These are phyloP conservation scores for Phytopythium aichiense DNA, from an alignment of 352 stramenopile species.

Conservation along the genomic window DNA sequence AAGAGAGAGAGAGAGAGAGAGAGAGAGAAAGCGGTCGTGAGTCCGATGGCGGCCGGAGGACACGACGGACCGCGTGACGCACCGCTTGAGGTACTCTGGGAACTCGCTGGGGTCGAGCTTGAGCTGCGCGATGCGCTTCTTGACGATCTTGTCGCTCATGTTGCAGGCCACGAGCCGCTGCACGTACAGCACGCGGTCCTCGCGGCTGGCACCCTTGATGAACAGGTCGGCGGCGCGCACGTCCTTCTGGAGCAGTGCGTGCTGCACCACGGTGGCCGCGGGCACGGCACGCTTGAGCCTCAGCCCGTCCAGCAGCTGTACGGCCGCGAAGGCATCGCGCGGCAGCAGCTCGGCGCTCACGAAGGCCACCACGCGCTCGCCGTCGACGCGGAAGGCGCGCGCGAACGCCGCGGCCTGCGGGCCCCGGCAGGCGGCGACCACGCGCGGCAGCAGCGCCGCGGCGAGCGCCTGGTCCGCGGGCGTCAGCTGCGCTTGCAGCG, in stretches of 20 bases:
- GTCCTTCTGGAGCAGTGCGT: conserved; percentile 47
- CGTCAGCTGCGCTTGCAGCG: conserved; percentile 17
- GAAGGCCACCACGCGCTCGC: conserved; percentile 22
- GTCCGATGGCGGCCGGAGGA: neutral
- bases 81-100: conserved; percentile 52
- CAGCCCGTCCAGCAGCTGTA: conserved; percentile 43
- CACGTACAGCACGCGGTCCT: conserved; percentile 42
- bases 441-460: conserved; percentile 31
- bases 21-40: neutral
- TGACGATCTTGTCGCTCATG: conserved; percentile 62
- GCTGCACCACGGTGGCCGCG: conserved; percentile 28
- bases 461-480: conserved; percentile 32
- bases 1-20: neutral
- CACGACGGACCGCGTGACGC: neutral
- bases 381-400: conserved; percentile 33
- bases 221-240: conserved; percentile 54
- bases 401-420: conserved; percentile 39
- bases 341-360: conserved; percentile 21
- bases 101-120: conserved; percentile 49
- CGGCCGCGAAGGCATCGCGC: conserved; percentile 24
- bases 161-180: conserved; percentile 43
- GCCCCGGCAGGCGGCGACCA: conserved; percentile 25
- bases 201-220: conserved; percentile 23
- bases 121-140: conserved; percentile 62
- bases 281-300: conserved; percentile 41